Evolutionary conservation across 108 stramenopile species (phyloP).

Genomic region (Stephanodiscus minutulus): DNA sequence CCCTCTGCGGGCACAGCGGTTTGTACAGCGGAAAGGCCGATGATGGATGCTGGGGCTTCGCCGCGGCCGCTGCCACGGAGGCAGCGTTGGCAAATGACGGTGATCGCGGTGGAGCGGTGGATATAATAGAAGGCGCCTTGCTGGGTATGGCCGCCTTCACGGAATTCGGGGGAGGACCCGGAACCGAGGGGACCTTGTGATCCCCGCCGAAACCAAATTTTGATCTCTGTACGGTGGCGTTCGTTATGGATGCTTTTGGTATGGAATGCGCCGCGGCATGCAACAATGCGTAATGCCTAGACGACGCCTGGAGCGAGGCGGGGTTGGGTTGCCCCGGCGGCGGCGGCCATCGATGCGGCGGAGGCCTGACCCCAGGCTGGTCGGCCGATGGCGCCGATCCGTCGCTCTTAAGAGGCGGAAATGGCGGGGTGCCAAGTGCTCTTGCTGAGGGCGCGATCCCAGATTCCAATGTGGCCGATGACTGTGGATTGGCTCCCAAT

Average conservation of each 20-base stretch:
- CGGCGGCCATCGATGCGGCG: background rate
- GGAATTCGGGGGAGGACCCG: constrained; percentile 51
- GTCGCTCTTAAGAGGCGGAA: background rate
- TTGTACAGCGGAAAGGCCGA: background rate
- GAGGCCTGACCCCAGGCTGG: background rate
- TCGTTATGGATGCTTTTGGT: constrained; percentile 53
- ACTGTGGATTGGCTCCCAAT: background rate
- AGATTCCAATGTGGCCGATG: background rate
- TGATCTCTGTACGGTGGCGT: constrained; percentile 59
- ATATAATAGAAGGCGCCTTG: background rate
- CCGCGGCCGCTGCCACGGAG: background rate
- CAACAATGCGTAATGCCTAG: constrained; percentile 20
- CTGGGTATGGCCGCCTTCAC: background rate
- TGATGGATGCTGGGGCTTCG: background rate
- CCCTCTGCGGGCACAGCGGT: constrained; percentile 4
- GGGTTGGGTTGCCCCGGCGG: constrained; percentile 5
- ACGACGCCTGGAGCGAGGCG: constrained; percentile 4
- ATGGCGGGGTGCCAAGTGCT: background rate
- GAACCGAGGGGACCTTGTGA: constrained; percentile 72
- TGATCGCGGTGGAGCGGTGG: constrained; percentile 1
- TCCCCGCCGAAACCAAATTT: constrained; percentile 78
- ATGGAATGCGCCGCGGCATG: constrained; percentile 51
- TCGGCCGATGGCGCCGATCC: background rate
- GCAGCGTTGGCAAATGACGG: background rate
- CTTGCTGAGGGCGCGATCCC: background rate